phyloP scores from a whole-genome alignment of 2,329 filamentous ascomycete genomes.

The Alternaria sp. region DNA sequence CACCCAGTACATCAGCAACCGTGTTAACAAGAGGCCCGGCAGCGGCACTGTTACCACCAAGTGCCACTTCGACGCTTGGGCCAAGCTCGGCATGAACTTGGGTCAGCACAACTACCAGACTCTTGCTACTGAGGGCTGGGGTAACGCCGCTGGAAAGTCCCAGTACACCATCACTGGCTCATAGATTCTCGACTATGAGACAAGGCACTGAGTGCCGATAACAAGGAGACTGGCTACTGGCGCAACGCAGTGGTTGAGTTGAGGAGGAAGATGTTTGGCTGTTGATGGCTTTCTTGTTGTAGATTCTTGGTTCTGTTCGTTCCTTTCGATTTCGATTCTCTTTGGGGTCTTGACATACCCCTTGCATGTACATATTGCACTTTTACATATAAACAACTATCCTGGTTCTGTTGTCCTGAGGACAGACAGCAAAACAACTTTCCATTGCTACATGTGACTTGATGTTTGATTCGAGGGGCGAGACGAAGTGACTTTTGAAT shows the following conservation, averaged over 20 bases:
- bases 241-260: neutral
- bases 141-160: constrained; percentile 39
- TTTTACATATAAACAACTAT: neutral
- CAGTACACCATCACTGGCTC: constrained; percentile 36
- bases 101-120: constrained; percentile 43
- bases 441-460: neutral
- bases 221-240: neutral
- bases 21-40: constrained; percentile 36
- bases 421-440: neutral
- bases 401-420: neutral
- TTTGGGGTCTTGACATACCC: constrained; percentile 3
- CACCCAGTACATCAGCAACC: constrained; percentile 59
- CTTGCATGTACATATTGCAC: constrained; percentile 14
- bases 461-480: neutral
- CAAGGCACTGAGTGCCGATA: neutral
- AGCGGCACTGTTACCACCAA: constrained; percentile 43
- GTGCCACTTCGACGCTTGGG: constrained; percentile 45
- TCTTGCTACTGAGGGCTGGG: constrained; percentile 41
- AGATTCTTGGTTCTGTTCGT: neutral
- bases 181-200: constrained; percentile 6
- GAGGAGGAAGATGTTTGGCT: neutral
- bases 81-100: constrained; percentile 35
- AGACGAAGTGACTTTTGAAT: neutral
- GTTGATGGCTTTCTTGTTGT: constrained; percentile 1
- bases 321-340: neutral